A percentile compares a stretch with the other conserved stretches of the same genome.
phyloP scores from a whole-genome alignment of 179 eudicot genomes.

The Nepenthes alata region DNA sequence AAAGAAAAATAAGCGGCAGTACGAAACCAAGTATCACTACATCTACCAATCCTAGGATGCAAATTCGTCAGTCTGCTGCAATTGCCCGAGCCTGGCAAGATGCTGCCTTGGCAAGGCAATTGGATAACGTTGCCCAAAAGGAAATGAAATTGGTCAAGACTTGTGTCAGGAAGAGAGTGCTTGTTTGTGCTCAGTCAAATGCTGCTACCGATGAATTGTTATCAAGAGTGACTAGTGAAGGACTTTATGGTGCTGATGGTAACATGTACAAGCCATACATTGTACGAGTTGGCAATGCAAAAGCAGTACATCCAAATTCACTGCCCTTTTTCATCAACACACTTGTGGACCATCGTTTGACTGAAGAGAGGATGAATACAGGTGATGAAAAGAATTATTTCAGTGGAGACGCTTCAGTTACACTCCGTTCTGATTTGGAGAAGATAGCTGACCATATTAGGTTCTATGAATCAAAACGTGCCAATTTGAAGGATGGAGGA shows the following conservation, averaged over 20 bases:
- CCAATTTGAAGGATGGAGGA: constrained; percentile 53
- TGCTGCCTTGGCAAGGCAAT: constrained; percentile 87
- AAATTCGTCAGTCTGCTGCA: constrained; percentile 68
- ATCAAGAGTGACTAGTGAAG: constrained; percentile 76
- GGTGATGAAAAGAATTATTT: constrained; percentile 29
- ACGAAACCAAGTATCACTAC: constrained; percentile 21
- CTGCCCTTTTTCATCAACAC: constrained; percentile 86
- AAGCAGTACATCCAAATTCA: constrained; percentile 85
- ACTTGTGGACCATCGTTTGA: constrained; percentile 74
- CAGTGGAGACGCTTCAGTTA: constrained; percentile 34
- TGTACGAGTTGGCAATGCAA: constrained; percentile 98
- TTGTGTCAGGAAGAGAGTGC: constrained; percentile 55
- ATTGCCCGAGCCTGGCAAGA: constrained; percentile 98
- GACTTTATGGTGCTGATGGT: constrained; percentile 83
- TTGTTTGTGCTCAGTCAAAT: constrained; percentile 98
- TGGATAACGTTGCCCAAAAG: constrained; percentile 40
- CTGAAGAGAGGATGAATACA: constrained; percentile 37
- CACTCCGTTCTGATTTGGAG: constrained; percentile 69
- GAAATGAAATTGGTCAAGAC: constrained; percentile 27
- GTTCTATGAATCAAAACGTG: constrained; percentile 76
- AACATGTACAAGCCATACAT: constrained; percentile 79
- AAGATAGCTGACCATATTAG: constrained; percentile 73
- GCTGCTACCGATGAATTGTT: constrained; percentile 99
- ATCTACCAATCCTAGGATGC: constrained; percentile 24
- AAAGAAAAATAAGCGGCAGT: constrained; percentile 24